Evolutionary conservation across 23 red algal species (phyloP).

Genomic region (Gracilaria caudata): DNA sequence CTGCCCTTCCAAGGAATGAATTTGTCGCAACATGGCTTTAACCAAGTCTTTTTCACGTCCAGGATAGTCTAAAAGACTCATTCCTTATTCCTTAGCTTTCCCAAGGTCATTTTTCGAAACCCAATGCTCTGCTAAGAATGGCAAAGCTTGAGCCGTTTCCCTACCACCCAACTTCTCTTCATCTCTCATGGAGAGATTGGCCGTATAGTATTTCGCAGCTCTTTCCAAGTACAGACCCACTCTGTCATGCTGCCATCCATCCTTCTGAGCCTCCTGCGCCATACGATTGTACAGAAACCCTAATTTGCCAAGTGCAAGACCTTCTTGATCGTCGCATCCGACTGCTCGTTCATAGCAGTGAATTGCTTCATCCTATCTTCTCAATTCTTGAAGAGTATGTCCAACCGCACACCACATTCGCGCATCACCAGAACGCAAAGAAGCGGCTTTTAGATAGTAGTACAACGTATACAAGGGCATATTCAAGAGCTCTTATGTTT

Average conservation of each 20-base stretch:
- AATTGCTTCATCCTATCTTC: slow-evolving; percentile 63
- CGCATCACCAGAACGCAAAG: slow-evolving; percentile 79
- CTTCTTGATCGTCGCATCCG: slow-evolving; percentile 65
- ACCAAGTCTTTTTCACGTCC: slow-evolving; percentile 60
- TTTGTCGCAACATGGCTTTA: slow-evolving; percentile 56
- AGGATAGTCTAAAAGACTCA: slow-evolving; percentile 54
- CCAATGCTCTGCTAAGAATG: slow-evolving; percentile 48
- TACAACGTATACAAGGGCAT: slow-evolving; percentile 92
- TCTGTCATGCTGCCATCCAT: slow-evolving; percentile 51
- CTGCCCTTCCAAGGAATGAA: slow-evolving; percentile 15
- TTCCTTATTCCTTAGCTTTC: slow-evolving; percentile 42
- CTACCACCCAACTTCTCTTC: slow-evolving; percentile 36
- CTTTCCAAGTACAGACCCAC: slow-evolving; percentile 27
- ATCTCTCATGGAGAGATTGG: slow-evolving; percentile 42
- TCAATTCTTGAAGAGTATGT: slow-evolving; percentile 81
- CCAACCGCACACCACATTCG: slow-evolving; percentile 95
- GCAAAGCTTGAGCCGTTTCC: slow-evolving; percentile 42
- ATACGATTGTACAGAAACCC: slow-evolving; percentile 64
- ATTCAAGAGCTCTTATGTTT: slow-evolving; percentile 92
- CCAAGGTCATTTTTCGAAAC: slow-evolving; percentile 1
- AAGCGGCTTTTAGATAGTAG: slow-evolving; percentile 92
- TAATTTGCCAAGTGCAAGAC: slow-evolving; percentile 54
- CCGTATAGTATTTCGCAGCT: slow-evolving; percentile 54
- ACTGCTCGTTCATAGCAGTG: slow-evolving; percentile 74
- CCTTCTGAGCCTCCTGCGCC: slow-evolving; percentile 42